Evolutionary conservation across 345 rosid species (phyloP).

Genomic region (Populus deltoides): DNA sequence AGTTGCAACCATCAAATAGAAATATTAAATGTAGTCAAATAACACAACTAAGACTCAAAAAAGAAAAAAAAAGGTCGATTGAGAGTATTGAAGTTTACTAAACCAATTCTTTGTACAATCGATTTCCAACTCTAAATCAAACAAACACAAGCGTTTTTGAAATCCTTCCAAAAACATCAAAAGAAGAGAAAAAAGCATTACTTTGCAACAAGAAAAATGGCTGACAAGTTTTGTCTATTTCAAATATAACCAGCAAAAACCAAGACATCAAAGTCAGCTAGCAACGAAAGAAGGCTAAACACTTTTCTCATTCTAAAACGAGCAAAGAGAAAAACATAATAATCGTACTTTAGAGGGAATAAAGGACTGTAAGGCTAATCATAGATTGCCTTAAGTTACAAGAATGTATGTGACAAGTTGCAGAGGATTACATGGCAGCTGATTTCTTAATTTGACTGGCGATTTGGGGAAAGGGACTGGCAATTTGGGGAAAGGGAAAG

Average conservation of each 20-base stretch:
- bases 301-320: not conserved
- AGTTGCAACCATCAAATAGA: not conserved
- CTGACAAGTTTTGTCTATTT: not conserved
- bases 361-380: not conserved
- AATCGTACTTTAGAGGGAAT: not conserved
- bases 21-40: not conserved
- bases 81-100: not conserved
- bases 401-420: not conserved
- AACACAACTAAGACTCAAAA: no score
- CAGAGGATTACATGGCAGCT: not conserved
- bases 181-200: not conserved
- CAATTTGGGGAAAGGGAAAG: no score
- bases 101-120: not conserved
- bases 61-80: not conserved
- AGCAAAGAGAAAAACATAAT: not conserved
- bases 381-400: no score
- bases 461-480: no score
- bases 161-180: no score
- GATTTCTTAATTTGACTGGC: no score
- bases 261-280: not conserved
- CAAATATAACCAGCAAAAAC: not conserved
- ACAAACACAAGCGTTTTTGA: no score
- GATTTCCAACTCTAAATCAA: not conserved
- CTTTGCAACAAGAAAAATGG: not conserved
- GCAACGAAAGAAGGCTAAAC: not conserved